A percentile compares a stretch with the other conserved stretches of the same genome.
These are phyloP conservation scores for Calonectria montana DNA, from an alignment of 2,329 filamentous ascomycete species.

Conservation along the genomic window DNA sequence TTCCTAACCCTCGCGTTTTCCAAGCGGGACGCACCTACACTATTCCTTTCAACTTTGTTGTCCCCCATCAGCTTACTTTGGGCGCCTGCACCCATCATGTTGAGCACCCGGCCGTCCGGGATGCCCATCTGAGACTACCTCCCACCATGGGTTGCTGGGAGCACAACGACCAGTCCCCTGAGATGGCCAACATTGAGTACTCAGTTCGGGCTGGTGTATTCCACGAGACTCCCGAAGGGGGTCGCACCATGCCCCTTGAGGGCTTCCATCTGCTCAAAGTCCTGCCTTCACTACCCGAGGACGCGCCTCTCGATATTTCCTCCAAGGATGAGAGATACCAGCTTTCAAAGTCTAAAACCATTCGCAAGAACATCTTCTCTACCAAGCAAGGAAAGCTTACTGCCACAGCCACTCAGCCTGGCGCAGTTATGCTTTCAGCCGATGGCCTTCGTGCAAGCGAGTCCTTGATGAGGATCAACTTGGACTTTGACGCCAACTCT, in stretches of 20 bases:
- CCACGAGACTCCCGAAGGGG: conserved; percentile 39
- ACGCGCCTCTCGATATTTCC: conserved; percentile 63
- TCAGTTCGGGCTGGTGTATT: conserved; percentile 59
- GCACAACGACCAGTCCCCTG: conserved; percentile 64
- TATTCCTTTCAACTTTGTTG: conserved; percentile 69
- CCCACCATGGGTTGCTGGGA: conserved; percentile 65
- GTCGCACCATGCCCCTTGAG: conserved; percentile 52
- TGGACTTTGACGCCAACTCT: conserved; percentile 60
- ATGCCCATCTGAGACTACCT: conserved; percentile 64
- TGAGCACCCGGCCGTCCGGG: conserved; percentile 57
- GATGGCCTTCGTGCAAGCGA: conserved; percentile 58
- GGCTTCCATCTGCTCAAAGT: conserved; percentile 60
- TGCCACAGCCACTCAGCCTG: conserved; percentile 57
- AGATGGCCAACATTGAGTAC: conserved; percentile 67
- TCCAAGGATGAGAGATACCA: conserved; percentile 61
- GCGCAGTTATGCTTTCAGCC: conserved; percentile 61
- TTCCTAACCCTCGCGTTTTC: conserved; percentile 61
- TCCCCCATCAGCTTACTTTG: conserved; percentile 68
- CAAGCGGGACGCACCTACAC: conserved; percentile 60
- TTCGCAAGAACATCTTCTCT: conserved; percentile 65
- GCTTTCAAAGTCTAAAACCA: conserved; percentile 62
- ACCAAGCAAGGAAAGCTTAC: conserved; percentile 63
- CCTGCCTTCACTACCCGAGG: conserved; percentile 61
- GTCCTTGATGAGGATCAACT: conserved; percentile 56
- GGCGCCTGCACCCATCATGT: conserved; percentile 65